phyloP scores from a whole-genome alignment of 352 stramenopile genomes.

The Labyrinthula sp. region DNA sequence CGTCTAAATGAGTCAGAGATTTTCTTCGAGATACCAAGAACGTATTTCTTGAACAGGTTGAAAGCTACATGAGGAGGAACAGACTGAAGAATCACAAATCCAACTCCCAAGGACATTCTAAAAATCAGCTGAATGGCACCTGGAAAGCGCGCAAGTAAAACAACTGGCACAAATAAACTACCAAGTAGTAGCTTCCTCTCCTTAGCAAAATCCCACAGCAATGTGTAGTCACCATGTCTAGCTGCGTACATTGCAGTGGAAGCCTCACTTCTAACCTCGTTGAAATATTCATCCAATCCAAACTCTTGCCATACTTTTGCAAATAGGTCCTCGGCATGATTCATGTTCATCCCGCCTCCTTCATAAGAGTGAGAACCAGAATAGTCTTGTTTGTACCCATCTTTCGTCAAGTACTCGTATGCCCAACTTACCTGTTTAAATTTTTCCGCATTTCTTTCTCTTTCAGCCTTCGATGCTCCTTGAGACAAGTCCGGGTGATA shows the following conservation, averaged over 20 bases:
- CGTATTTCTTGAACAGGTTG: too few relatives aligned
- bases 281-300: constrained; percentile 16
- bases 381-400: too few relatives aligned
- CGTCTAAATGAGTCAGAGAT: too few relatives aligned
- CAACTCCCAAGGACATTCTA: too few relatives aligned
- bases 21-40: too few relatives aligned
- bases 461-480: constrained; percentile 57
- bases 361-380: too few relatives aligned
- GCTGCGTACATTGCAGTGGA: constrained; percentile 14
- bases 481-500: constrained; percentile 93
- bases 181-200: constrained; percentile 21
- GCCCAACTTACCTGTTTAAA: too few relatives aligned
- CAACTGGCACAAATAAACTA: constrained; percentile 6
- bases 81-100: too few relatives aligned
- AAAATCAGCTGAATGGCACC: background rate
- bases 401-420: too few relatives aligned
- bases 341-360: too few relatives aligned
- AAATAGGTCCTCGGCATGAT: constrained; percentile 20
- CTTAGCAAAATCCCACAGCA: constrained; percentile 20
- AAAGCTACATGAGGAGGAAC: too few relatives aligned
- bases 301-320: constrained; percentile 26
- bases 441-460: too few relatives aligned
- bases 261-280: constrained; percentile 13
- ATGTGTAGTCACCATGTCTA: constrained; percentile 15
- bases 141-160: constrained; percentile 15